These are phyloP conservation scores for Adenanthera pavonina DNA, from an alignment of 306 rosid species.

Conservation along the genomic window DNA sequence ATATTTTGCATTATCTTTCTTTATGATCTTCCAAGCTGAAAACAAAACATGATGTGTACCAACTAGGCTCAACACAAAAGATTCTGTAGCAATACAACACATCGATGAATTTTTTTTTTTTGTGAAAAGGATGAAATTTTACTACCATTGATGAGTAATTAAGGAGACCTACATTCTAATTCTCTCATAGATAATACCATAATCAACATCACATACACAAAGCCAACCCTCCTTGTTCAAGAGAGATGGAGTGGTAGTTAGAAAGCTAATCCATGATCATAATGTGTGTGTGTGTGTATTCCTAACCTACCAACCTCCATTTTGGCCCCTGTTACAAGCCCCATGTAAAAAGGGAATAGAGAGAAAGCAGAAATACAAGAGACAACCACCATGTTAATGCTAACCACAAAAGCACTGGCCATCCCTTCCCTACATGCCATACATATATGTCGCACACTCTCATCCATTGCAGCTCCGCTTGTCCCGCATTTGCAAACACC, in stretches of 20 bases:
- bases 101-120: too few relatives aligned
- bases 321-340: conserved; percentile 46
- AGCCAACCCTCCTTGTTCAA: too few relatives aligned
- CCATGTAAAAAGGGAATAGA: conserved; percentile 83
- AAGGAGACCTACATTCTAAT: conserved; percentile 8
- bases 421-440: conserved; percentile 91
- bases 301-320: conserved; percentile 49
- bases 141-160: too few relatives aligned
- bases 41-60: too few relatives aligned
- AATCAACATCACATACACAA: conserved; percentile 31
- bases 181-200: not conserved
- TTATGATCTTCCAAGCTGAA: too few relatives aligned
- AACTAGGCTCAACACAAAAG: too few relatives aligned
- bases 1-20: too few relatives aligned
- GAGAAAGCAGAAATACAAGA: conserved; percentile 84
- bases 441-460: conserved; percentile 74
- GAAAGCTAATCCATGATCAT: not conserved
- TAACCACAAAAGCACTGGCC: conserved; percentile 62
- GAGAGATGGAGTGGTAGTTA: not conserved
- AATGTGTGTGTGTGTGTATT: not conserved
- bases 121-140: too few relatives aligned
- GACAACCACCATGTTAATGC: conserved; percentile 65
- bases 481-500: conserved; percentile 74
- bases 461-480: conserved; percentile 87
- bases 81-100: too few relatives aligned